A percentile compares a stretch with the other conserved stretches of the same genome.
Evolutionary conservation across 108 stramenopile genomes (phyloP).

Genomic region (Asterionellopsis glacialis): DNA sequence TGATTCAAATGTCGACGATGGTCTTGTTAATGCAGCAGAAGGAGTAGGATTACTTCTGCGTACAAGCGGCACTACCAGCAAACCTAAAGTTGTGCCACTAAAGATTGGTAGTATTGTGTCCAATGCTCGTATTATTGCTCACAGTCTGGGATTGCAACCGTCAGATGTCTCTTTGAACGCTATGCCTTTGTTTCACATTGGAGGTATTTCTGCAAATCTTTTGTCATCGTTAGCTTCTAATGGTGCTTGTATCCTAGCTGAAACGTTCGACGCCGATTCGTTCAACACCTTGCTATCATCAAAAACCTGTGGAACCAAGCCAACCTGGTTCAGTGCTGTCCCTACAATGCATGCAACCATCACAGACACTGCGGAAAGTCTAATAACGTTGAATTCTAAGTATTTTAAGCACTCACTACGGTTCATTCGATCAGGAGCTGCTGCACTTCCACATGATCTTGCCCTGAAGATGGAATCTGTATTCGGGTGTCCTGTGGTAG

Average conservation of each 20-base stretch:
- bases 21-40: not conserved
- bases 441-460: conserved; percentile 5
- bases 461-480: conserved; percentile 1
- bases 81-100: conserved; percentile 27
- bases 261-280: conserved; percentile 2
- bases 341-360: conserved; percentile 25
- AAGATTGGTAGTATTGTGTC: conserved; percentile 9
- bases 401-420: conserved; percentile 6
- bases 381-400: not conserved
- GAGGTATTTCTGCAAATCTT: conserved; percentile 21
- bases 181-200: conserved; percentile 42
- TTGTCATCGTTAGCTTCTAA: conserved; percentile 19
- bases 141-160: conserved; percentile 2
- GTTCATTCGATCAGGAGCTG: conserved; percentile 15
- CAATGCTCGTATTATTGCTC: conserved; percentile 17
- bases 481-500: conserved; percentile 9
- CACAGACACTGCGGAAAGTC: not conserved
- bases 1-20: not conserved
- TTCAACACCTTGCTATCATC: not conserved
- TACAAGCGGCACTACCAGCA: conserved; percentile 28
- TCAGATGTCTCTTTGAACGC: conserved; percentile 19
- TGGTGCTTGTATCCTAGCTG: conserved; percentile 8
- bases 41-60: conserved; percentile 16
- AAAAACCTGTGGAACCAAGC: not conserved
- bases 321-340: conserved; percentile 28